These are phyloP conservation scores for Aureobasidium sp. DNA, from an alignment of 2,329 filamentous ascomycete species.

Conservation along the genomic window DNA sequence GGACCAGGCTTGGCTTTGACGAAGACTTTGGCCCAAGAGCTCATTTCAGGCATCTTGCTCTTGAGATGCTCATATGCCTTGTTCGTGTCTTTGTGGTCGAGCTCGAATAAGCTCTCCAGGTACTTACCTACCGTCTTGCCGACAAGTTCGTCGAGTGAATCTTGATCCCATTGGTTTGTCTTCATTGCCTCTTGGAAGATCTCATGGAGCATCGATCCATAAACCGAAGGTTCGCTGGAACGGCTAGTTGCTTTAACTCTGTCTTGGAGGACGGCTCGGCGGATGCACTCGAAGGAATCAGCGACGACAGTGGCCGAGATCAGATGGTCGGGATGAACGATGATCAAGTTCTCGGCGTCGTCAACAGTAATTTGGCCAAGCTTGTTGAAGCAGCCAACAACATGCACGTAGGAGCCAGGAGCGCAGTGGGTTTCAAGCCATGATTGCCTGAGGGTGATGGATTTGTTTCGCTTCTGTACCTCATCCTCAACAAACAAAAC, in stretches of 20 bases:
- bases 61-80: conserved; percentile 72
- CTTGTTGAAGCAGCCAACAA: conserved; percentile 68
- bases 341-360: conserved; percentile 73
- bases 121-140: conserved; percentile 64
- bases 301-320: conserved; percentile 91
- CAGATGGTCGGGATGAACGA: conserved; percentile 89
- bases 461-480: conserved; percentile 54
- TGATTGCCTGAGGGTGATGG: conserved; percentile 70
- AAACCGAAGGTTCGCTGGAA: conserved; percentile 71
- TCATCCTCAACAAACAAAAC: conserved; percentile 78
- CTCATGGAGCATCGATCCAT: conserved; percentile 89
- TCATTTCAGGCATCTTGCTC: conserved; percentile 74
- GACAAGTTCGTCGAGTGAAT: conserved; percentile 59
- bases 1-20: conserved; percentile 60
- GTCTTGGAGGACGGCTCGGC: conserved; percentile 87
- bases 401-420: conserved; percentile 69
- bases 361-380: conserved; percentile 72
- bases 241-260: conserved; percentile 85
- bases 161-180: conserved; percentile 68
- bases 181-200: conserved; percentile 87
- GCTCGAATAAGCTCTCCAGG: conserved; percentile 81
- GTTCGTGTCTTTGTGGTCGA: conserved; percentile 59
- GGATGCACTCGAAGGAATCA: conserved; percentile 89
- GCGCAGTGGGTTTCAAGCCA: conserved; percentile 78
- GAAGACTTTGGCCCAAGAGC: conserved; percentile 76